Evolutionary conservation across 1,139 yeast species (phyloP).

Genomic region (Pichiaceae sp.): DNA sequence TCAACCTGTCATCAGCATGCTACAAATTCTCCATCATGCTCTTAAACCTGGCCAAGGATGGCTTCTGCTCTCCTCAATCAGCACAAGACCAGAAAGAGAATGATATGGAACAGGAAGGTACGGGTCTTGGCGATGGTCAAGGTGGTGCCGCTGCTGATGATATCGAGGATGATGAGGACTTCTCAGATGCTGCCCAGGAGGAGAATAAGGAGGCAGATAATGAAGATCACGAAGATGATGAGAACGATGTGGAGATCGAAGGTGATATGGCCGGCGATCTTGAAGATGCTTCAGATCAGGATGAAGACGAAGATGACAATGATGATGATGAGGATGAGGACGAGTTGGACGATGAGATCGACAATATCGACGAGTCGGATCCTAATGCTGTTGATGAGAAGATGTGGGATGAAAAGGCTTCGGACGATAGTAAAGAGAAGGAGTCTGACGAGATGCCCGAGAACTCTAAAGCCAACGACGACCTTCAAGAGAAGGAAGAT

Average conservation of each 20-base stretch:
- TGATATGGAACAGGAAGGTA: constrained; percentile 44
- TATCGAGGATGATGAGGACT: constrained; percentile 80
- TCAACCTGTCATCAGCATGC: constrained; percentile 51
- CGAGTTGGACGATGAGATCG: constrained; percentile 82
- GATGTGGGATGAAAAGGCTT: constrained; percentile 96
- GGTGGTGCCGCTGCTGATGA: constrained; percentile 84
- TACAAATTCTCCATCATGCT: constrained; percentile 51
- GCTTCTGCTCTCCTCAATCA: constrained; percentile 89
- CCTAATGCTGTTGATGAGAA: constrained; percentile 95
- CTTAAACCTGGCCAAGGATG: constrained; percentile 62
- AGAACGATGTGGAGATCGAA: constrained; percentile 77
- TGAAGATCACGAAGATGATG: constrained; percentile 43
- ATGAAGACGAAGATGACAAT: constrained; percentile 42
- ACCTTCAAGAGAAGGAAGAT: constrained; percentile 57
- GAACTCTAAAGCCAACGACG: constrained; percentile 41
- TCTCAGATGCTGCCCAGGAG: constrained; percentile 80
- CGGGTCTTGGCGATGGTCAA: constrained; percentile 96
- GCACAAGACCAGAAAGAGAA: constrained; percentile 60
- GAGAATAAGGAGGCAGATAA: constrained; percentile 70
- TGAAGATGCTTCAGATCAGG: constrained; percentile 43
- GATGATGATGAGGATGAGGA: constrained; percentile 43
- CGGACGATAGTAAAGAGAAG: constrained; percentile 65
- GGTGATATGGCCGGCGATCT: constrained; percentile 93
- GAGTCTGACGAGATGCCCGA: constrained; percentile 64
- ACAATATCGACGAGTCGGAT: constrained; percentile 82